Evolutionary conservation across 2,329 filamentous ascomycete genomes (phyloP), one percentile per base, ranked within the genome.

Genomic region (Nannizzia gypsea): DNA sequence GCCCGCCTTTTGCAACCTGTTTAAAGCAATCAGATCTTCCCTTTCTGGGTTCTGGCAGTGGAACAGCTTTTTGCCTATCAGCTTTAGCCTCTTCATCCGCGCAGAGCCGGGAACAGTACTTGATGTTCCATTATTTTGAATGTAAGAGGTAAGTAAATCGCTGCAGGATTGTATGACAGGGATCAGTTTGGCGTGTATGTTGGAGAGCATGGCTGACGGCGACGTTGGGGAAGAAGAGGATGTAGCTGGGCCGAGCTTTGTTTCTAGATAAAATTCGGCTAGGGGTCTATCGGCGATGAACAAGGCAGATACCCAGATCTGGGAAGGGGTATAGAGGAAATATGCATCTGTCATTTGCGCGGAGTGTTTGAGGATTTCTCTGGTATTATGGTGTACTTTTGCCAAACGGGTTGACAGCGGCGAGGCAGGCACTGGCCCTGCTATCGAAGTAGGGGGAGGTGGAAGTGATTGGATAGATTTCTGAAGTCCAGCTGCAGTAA

Each of bases 281-380:
- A 79, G 67, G 1, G 74, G 73, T 26, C 68, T 66, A 69, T 97
- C 92, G 0, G 86, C 88, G 57, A 95, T 80, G 13, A 86, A 79
- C 28, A 96, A 75, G 0, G 91, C 85, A 0, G 89, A 86, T 62
- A 97, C 81, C 85, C 91, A 91, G 70, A 97, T 95, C 72, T 99
- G 93, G 24, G 89, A 88, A 0, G 93, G 93, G 0, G 92, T 92
- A 75, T 89, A 97, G 73, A 96, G 87, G 74, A 97, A 96, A 76
- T 97, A 97, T n/a, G 84, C 90, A 68, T 99, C 93, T 26, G 92
- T 96, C 63, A 96, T 81, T 57, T 95, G 77, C 0, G 90, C 88
- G 60, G 89, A 88, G 59, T 85, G 87, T 69, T 89, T 89, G 59
- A 95, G 81, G 54, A 89, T 80, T 20, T 85, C 83, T 46, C 88